Conservation (phyloP, 805 yeast species). For the Kodamaea nitidulidarum region DNA sequence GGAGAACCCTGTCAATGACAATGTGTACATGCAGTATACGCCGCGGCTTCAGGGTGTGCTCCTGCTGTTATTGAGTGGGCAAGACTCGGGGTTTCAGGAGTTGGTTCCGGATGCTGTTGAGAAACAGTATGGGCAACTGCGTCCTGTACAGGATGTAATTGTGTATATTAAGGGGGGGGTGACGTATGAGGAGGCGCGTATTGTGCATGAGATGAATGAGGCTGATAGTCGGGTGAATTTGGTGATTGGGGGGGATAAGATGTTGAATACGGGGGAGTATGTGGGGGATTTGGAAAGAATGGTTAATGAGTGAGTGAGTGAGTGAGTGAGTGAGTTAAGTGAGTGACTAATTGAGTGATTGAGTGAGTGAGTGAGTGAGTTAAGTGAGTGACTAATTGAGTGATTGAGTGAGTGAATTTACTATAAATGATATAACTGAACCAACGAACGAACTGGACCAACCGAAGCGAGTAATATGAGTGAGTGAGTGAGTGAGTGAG, state of each 20-base stretch:
- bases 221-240: constrained; percentile 57
- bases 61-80: constrained; percentile 16
- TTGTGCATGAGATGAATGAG: constrained; percentile 66
- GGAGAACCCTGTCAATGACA: constrained; percentile 41
- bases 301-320: constrained; percentile 22
- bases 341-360: constrained; percentile 17
- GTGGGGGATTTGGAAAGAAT: constrained; percentile 29
- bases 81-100: constrained; percentile 5
- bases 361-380: not conserved
- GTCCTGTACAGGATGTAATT: constrained; percentile 56
- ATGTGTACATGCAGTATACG: constrained; percentile 86
- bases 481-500: too few species aligned
- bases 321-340: constrained; percentile 29
- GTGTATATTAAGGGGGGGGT: constrained; percentile 81
- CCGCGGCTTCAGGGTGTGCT: constrained; percentile 61
- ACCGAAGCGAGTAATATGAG: too few species aligned
- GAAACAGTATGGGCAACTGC: constrained; percentile 22
- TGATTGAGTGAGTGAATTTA: too few species aligned
- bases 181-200: constrained; percentile 87
- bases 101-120: constrained; percentile 37
- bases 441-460: too few species aligned
- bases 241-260: constrained; percentile 67
- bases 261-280: constrained; percentile 35
- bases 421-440: too few species aligned
- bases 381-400: too few species aligned